These are phyloP conservation scores for Gossypium ekmanianum DNA, from an alignment of 345 rosid genomes.

Conservation along the genomic window DNA sequence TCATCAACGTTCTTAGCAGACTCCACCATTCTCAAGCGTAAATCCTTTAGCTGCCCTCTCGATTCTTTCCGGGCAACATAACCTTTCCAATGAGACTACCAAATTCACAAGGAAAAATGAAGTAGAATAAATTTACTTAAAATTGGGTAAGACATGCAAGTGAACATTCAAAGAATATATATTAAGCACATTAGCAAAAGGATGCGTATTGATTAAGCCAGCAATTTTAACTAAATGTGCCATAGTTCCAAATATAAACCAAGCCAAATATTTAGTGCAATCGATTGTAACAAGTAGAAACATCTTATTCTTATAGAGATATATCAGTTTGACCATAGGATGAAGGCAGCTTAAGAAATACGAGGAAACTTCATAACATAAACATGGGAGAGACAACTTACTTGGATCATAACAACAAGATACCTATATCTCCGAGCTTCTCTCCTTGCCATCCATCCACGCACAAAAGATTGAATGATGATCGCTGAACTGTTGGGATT, in stretches of 20 bases:
- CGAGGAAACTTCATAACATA: not conserved
- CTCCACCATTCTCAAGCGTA: constrained; percentile 60
- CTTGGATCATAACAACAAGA: constrained; percentile 54
- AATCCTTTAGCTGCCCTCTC: constrained; percentile 49
- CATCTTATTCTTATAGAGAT: not conserved
- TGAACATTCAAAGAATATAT: not conserved
- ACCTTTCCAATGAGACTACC: constrained; percentile 85
- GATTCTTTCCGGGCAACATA: constrained; percentile 65
- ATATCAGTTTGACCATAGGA: not conserved
- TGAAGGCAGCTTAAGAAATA: not conserved
- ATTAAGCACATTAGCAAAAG: not conserved
- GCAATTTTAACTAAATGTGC: not conserved
- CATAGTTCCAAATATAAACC: not conserved
- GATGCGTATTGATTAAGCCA: not conserved
- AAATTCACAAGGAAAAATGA: constrained; percentile 15
- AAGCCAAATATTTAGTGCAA: not conserved
- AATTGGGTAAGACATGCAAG: constrained; percentile 2
- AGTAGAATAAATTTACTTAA: not conserved
- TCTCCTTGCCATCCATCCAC: constrained; percentile 53
- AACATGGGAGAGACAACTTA: constrained; percentile 26
- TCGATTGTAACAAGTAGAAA: not conserved
- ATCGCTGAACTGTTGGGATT: constrained; percentile 43
- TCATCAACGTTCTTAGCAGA: constrained; percentile 81
- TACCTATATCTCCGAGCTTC: constrained; percentile 23
- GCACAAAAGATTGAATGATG: constrained; percentile 54